Base-by-base conservation (phyloP, 768 basidiomycete species). In the Termitomyces sp. region DNA sequence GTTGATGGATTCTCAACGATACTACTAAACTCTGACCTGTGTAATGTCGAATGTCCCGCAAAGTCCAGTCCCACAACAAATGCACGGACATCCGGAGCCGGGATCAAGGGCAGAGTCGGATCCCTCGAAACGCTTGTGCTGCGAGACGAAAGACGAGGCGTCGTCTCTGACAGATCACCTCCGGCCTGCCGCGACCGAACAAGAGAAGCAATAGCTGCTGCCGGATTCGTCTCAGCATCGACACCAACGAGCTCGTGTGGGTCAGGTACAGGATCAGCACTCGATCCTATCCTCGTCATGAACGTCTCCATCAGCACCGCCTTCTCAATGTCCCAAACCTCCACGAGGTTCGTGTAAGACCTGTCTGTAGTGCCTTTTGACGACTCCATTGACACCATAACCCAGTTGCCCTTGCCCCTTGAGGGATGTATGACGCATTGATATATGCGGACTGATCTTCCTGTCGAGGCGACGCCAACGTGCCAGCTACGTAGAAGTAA, bases 261-360 rank as follows among this genome's bases (percentile, higher is more conserved):
- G 58, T 85, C 85, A 12, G 80, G 78, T 8, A 78, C 61, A 8
- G 80, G 74, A 43, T 85, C 82, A 0, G 79, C 69, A 8, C 76
- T 56, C 5, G 76, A 67, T 4, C 77, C 76, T 32, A 72, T 78
- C 55, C 85, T 76, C 7, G 85, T 84, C 32, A 82, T 74, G 65
- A 87, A 97, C 6, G 82, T 86, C 71, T 98, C 95, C 47, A 96
- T 88, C 31, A 94, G 71, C 20, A 74, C 69, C 0, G 84, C 82
- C 62, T 85, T 86, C 71, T 96, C 94, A 52, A 98, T 84, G 67
- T 98, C 94, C 92, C 94, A 97, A 1, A 94, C 90, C 67, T 97
- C 93, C 6, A 93, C 76, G 44, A 94, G 68, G 34, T 78, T 76
- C 14, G 78, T 77, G 10, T 79, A 76, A 2, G 77, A 63, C 8